Evolutionary conservation across 768 basidiomycete genomes (phyloP).

Genomic region (Leccinellum albellum): DNA sequence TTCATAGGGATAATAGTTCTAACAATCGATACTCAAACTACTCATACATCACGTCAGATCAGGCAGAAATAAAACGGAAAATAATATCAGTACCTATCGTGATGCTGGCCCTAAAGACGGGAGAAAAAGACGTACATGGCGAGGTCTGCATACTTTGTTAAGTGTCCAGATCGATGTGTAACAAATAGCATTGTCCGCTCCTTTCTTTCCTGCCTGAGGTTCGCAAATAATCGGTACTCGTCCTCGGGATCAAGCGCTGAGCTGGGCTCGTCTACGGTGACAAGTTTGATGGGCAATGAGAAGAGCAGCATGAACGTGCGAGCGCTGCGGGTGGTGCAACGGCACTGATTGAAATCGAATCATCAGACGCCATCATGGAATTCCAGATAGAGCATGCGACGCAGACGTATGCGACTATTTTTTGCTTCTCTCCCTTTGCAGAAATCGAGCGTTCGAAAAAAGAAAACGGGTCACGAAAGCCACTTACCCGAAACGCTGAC

Average conservation of each 20-base stretch:
- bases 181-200: conserved; percentile 40
- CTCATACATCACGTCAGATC: too few species aligned
- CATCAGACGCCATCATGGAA: not conserved
- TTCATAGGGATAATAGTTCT: not conserved
- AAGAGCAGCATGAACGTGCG: conserved; percentile 41
- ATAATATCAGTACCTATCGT: not conserved
- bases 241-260: conserved; percentile 36
- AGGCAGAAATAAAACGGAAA: too few species aligned
- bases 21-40: too few species aligned
- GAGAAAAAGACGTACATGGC: conserved; percentile 30
- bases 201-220: conserved; percentile 23
- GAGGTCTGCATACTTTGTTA: conserved; percentile 35
- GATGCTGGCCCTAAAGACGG: not conserved
- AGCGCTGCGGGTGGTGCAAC: conserved; percentile 17
- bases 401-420: conserved; percentile 24
- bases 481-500: conserved; percentile 24
- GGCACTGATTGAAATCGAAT: not conserved
- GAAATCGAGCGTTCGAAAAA: not conserved
- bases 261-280: conserved; percentile 37
- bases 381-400: not conserved
- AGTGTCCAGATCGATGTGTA: conserved; percentile 38
- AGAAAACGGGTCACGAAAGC: not conserved
- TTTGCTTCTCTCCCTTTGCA: conserved; percentile 30
- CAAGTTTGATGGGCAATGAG: conserved; percentile 26
- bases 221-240: conserved; percentile 31